Conservation (phyloP, 1,284 basidiomycete species). For the Puccinia novopanici region DNA sequence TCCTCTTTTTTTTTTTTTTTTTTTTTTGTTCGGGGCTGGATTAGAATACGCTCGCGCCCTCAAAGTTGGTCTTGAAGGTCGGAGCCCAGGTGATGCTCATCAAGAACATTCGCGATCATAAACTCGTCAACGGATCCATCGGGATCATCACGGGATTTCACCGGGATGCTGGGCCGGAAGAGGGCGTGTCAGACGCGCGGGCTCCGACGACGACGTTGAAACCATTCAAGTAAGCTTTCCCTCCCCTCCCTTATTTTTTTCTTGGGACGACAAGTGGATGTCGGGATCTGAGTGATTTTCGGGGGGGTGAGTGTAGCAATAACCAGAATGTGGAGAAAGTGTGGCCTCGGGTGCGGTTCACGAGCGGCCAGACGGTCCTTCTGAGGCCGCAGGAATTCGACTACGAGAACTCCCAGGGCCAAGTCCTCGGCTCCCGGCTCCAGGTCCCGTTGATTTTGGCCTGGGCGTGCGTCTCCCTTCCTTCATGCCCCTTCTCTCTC, state of each 20-base stretch:
- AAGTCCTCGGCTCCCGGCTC: conserved; percentile 56
- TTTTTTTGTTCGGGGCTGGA: conserved; percentile 47
- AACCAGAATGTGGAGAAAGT: conserved; percentile 53
- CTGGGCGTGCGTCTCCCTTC: conserved; percentile 37
- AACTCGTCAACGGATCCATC: conserved; percentile 79
- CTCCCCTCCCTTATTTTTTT: background rate
- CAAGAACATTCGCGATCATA: conserved; percentile 71
- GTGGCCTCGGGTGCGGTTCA: conserved; percentile 53
- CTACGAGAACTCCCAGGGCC: conserved; percentile 58
- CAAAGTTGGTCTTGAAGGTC: conserved; percentile 67
- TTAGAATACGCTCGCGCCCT: conserved; percentile 58
- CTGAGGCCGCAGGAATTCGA: conserved; percentile 36
- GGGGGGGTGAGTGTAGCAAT: conserved; percentile 54
- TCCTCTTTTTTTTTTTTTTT: conserved; percentile 49
- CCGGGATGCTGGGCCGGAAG: conserved; percentile 56
- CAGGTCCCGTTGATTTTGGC: conserved; percentile 49
- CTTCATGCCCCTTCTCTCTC: background rate
- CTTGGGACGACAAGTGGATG: no score
- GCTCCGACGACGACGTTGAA: background rate
- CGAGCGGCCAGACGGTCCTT: conserved; percentile 57
- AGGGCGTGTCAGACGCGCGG: conserved; percentile 53
- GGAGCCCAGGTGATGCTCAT: conserved; percentile 71
- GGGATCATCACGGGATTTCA: conserved; percentile 73
- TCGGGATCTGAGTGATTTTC: no score
- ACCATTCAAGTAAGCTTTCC: conserved; percentile 20